Base-by-base conservation (phyloP, 352 stramenopile genomes). In the Pseudoperonospora humuli region DNA sequence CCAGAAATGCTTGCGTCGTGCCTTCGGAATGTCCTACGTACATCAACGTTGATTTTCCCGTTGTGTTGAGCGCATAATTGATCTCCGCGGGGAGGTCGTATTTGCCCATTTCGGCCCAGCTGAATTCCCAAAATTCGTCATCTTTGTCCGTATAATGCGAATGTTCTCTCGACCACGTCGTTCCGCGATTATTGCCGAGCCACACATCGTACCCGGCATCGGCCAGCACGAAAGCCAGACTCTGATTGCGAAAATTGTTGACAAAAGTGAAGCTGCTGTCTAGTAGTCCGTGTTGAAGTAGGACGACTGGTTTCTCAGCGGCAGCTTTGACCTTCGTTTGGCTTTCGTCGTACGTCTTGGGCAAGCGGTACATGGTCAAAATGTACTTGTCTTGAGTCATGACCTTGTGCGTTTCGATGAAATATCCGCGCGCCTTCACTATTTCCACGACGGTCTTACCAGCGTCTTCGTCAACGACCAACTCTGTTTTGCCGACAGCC, bases 11-110 rank as follows among this genome's bases (percentile, higher is more conserved):
- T 46, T 84, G 72, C 65, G 70, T 80, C 28, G 64, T 82, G 19
- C 72, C 72, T 47, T 82, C 67, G 4, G 69, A 82, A 31, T 84
- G 72, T 8, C 72, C 72, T 1, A 84, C 47, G 51, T 82, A 84
- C 33, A 52, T 70, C 7, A 81, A 21, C 19, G 48, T 77, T 1
- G 51, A 11, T 3, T 50, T 50, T 15, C 50, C 31, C 6, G 69
- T 67, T 3, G 50, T 36, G 7, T 45, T 41, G 10, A 81, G 28
- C 1, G 66, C 54, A 38, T 73, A 68, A 14, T 64, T 59, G 37
- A 77, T 49, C 64, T 74, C 73, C 5, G 63, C 65, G 15, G 59
- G 69, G 20, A 81, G 40, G 35, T 81, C 69, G 19, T 57, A 64
- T 14, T 63, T 64, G 39, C 50, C 66, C 66, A 81, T 77, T 10